A percentile compares a stretch with the other conserved stretches of the same genome.
phyloP scores from a whole-genome alignment of 1,284 basidiomycete genomes.

The Psilocybe mexicana region DNA sequence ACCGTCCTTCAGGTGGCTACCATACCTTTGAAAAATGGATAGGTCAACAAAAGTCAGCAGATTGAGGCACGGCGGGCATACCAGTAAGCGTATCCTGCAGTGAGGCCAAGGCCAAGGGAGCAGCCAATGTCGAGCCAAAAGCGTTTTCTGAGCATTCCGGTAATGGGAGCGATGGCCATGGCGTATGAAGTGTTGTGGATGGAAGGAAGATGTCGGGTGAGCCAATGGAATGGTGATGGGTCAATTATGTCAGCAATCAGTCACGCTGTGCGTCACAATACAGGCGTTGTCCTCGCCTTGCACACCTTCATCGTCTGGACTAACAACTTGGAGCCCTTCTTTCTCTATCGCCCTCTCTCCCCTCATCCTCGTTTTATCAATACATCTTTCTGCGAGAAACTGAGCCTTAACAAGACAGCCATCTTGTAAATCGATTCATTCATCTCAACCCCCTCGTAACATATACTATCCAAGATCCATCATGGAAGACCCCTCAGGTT shows the following conservation, averaged over 20 bases:
- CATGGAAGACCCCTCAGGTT: conserved; percentile 79
- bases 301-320: conserved; percentile 27
- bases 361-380: conserved; percentile 16
- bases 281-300: conserved; percentile 28
- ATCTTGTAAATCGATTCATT: conserved; percentile 12
- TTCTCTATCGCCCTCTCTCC: conserved; percentile 13
- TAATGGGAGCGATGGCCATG: conserved; percentile 85
- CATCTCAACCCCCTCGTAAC: conserved; percentile 24
- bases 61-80: conserved; percentile 44
- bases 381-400: conserved; percentile 9
- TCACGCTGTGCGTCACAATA: conserved; percentile 24
- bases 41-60: conserved; percentile 15
- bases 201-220: conserved; percentile 36
- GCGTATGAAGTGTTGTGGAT: conserved; percentile 19
- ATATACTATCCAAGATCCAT: conserved; percentile 26
- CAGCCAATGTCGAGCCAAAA: conserved; percentile 80
- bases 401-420: not conserved
- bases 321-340: conserved; percentile 11
- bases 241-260: conserved; percentile 25
- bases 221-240: conserved; percentile 13
- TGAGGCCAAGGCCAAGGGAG: conserved; percentile 71
- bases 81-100: conserved; percentile 79
- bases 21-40: conserved; percentile 60
- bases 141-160: conserved; percentile 85
- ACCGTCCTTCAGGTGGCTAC: conserved; percentile 72